Conservation (phyloP, 2,329 filamentous ascomycete species). For the Fusarium sp. region DNA sequence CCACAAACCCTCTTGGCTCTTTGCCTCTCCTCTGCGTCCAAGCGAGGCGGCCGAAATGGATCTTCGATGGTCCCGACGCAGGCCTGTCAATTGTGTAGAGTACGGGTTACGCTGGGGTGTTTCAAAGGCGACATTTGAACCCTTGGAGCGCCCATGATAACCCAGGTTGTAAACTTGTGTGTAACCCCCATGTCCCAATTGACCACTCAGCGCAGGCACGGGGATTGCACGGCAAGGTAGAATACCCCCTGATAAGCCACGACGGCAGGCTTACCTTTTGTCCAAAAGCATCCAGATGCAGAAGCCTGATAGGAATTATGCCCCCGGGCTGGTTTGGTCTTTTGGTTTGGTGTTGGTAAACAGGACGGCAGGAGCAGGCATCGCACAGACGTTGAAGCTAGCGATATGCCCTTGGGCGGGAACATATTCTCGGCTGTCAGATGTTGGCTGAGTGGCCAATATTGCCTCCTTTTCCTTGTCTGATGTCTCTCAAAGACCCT, state of each 20-base stretch:
- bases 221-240: conserved; percentile 24
- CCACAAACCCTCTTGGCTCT: conserved; percentile 7
- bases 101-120: conserved; percentile 8
- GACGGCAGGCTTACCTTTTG: conserved; percentile 26
- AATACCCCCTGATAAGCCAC: conserved; percentile 20
- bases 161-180: not conserved
- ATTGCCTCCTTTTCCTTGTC: not conserved
- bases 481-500: not conserved
- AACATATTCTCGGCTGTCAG: conserved; percentile 32
- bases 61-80: conserved; percentile 33
- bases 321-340: not conserved
- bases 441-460: conserved; percentile 10
- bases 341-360: not conserved
- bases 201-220: conserved; percentile 25
- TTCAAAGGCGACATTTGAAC: not conserved
- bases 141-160: conserved; percentile 18
- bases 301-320: conserved; percentile 30
- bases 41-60: conserved; percentile 31
- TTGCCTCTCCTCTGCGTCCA: conserved; percentile 26
- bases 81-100: conserved; percentile 17
- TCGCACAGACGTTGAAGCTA: conserved; percentile 36
- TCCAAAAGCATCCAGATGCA: conserved; percentile 44
- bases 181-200: conserved; percentile 23
- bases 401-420: conserved; percentile 15
- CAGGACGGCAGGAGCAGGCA: not conserved